Conservation (phyloP, 176 grass and related monocot species). For the Eragrostis nindensis region DNA sequence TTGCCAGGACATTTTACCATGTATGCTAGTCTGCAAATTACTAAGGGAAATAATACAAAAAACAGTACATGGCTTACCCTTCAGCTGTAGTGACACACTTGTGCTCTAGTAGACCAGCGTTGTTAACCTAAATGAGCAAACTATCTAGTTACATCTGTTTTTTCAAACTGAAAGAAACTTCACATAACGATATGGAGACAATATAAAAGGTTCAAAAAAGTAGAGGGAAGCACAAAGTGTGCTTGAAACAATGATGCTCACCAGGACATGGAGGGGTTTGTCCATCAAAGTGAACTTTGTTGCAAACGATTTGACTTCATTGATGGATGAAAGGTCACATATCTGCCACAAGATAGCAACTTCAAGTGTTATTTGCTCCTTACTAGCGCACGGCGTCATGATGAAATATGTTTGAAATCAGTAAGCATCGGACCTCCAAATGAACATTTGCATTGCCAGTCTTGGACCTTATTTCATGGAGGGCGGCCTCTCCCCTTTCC, state of each 20-base stretch:
- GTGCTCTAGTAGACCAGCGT: conserved; percentile 86
- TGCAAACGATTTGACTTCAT: conserved; percentile 75
- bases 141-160: background rate
- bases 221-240: background rate
- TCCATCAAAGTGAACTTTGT: conserved; percentile 72
- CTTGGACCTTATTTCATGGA: conserved; percentile 71
- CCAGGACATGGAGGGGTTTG: conserved; percentile 80
- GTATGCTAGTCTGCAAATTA: background rate
- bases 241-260: conserved; percentile 42
- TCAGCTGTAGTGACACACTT: conserved; percentile 67
- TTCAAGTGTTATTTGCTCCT: background rate
- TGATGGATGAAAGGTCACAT: conserved; percentile 89
- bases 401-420: background rate
- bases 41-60: background rate
- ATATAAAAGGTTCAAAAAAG: background rate
- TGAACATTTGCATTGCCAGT: conserved; percentile 84
- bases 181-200: background rate
- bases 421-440: conserved; percentile 61
- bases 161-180: background rate
- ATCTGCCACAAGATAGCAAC: conserved; percentile 45
- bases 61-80: conserved; percentile 49
- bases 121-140: conserved; percentile 78
- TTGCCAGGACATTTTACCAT: background rate
- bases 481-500: conserved; percentile 79
- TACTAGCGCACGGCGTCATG: background rate